Base-by-base conservation (phyloP, 2,329 filamentous ascomycete species). In the Pezicula carpinea region DNA sequence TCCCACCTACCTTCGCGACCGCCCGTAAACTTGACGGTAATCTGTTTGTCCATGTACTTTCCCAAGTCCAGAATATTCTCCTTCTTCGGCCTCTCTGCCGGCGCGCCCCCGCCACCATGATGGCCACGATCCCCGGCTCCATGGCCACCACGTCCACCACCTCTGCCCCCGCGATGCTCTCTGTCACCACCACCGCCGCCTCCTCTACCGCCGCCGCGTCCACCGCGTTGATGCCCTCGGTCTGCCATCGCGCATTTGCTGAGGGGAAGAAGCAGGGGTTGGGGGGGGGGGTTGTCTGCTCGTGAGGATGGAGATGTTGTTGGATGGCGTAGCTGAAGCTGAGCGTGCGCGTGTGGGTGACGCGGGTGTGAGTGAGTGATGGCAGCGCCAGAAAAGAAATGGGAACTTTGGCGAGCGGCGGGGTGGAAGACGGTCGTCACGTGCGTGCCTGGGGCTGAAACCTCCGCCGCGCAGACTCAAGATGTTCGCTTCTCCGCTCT, bases 1-100 rank as follows among this genome's bases (percentile, higher is more conserved):
- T 11, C 8, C 10, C 3, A 65, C 76, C 52, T 64, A 93, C 90
- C 88, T 75, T 96, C 90, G 51, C 92, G 75, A 1, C 93, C 93
- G 35, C 93, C 93, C 63, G 89, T 96, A 69, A 99, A 97, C 71
- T 97, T 97, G 65, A 99, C 91, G 8, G 80, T 87, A 58, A 99
- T 89, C 64, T 86, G 79, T 79, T 96, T 95, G 69, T 99, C 90
- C 86, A 96, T 90, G 69, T 97, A 99, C 73, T 96, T 96, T 65
- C 77, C 82, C 61, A 99, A 70, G 64, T 99, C 92, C 45, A 99
- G 80, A 61, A 99, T 99, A 67, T 96, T 97, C 71, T 99, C 93
- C 76, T 97, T 97, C 82, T 96, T 96, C 51, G 90, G 89, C 60
- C 85, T 81, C 70, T 95, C 88, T 52, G 79, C 71, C n/a, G 61